Percentiles rank a stretch among this genome's conserved stretches.
Evolutionary conservation across 805 yeast genomes (phyloP).

Genomic region (Candida nonsorbophila): DNA sequence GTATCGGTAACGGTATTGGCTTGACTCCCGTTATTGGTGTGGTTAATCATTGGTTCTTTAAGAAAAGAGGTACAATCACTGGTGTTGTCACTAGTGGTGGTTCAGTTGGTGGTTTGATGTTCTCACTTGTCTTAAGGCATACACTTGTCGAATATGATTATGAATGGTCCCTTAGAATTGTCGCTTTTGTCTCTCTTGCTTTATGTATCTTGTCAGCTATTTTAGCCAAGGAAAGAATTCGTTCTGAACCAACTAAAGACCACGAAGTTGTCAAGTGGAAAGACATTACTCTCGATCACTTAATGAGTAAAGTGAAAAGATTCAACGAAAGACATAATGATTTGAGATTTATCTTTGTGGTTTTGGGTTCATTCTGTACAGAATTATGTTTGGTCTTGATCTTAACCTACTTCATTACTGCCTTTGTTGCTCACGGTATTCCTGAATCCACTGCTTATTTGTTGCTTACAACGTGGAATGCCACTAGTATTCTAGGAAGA

Average conservation of each 20-base stretch:
- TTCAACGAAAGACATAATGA: conserved; percentile 5
- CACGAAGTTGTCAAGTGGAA: neutral
- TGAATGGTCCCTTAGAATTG: conserved; percentile 52
- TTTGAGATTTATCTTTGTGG: conserved; percentile 18
- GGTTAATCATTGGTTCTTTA: conserved; percentile 61
- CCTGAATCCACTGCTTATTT: conserved; percentile 37
- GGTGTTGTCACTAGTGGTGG: conserved; percentile 67
- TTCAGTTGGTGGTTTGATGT: conserved; percentile 58
- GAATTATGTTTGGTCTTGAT: conserved; percentile 52
- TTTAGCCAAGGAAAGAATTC: conserved; percentile 23
- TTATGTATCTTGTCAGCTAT: conserved; percentile 17
- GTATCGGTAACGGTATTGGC: conserved; percentile 54
- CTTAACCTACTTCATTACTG: conserved; percentile 52
- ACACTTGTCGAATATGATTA: conserved; percentile 46
- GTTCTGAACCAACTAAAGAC: conserved; percentile 1
- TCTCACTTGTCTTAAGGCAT: conserved; percentile 50
- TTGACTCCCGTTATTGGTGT: conserved; percentile 59
- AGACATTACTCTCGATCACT: neutral
- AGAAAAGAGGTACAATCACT: conserved; percentile 50
- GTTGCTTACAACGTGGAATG: conserved; percentile 43
- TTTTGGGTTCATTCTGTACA: conserved; percentile 30
- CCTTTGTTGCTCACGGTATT: conserved; percentile 47
- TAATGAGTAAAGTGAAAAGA: neutral
- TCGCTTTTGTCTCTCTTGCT: conserved; percentile 29
- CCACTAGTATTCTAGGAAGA: conserved; percentile 47